A percentile compares a stretch with the other conserved stretches of the same genome.
Evolutionary conservation across 139 green algal species (phyloP).

Genomic region (Chlorella ohadii): DNA sequence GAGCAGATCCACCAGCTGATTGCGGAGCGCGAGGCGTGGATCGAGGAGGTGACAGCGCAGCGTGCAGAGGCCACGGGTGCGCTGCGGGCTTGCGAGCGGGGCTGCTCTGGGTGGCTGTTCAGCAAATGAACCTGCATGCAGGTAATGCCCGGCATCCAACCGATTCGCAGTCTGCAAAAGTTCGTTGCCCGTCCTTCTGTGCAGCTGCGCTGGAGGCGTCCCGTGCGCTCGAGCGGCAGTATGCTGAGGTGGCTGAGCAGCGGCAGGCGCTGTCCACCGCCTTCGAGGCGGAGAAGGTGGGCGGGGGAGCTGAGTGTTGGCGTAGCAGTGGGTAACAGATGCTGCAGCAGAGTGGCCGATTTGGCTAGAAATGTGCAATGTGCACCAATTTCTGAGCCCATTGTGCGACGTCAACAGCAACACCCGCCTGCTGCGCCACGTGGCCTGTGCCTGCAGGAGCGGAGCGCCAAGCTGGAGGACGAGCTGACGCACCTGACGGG

Average conservation of each 20-base stretch:
- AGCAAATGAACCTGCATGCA: too few species aligned
- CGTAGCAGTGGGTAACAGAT: too few species aligned
- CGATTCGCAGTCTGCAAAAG: neutral
- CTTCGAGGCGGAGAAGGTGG: neutral
- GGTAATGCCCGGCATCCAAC: too few species aligned
- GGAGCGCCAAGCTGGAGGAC: conserved; percentile 25
- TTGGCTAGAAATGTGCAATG: too few species aligned
- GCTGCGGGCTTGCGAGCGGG: neutral
- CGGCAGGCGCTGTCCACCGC: neutral
- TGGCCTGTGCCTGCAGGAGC: neutral
- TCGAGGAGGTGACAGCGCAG: conserved; percentile 39
- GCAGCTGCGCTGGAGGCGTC: conserved; percentile 3
- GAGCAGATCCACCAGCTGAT: conserved; percentile 31
- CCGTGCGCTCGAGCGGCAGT: conserved; percentile 8
- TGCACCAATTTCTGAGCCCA: too few species aligned
- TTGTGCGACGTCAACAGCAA: too few species aligned
- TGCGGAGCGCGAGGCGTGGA: conserved; percentile 37
- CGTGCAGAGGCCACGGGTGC: conserved; percentile 5
- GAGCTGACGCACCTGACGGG: conserved; percentile 44
- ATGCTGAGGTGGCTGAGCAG: conserved; percentile 15
- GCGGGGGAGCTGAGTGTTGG: too few species aligned
- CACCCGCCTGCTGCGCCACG: too few species aligned
- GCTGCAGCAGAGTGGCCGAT: too few species aligned
- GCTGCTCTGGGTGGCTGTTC: too few species aligned
- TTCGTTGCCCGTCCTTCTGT: neutral